Evolutionary conservation across 2,329 filamentous ascomycete genomes (phyloP), one percentile per base, ranked within the genome.

Genomic region (Penicillium sp.): DNA sequence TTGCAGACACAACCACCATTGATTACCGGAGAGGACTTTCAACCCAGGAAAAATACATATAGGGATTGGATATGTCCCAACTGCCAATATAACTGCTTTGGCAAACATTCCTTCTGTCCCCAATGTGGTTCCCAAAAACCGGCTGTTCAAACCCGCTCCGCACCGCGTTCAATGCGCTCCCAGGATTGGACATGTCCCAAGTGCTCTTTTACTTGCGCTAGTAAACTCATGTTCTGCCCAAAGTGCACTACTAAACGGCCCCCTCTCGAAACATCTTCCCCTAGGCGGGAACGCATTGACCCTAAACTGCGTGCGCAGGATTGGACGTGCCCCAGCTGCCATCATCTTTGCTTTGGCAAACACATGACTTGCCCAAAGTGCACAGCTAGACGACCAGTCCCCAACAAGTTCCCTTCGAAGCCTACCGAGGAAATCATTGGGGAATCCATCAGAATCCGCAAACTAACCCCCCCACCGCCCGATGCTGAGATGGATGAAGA

Each of bases 281-380:
- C 26, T 26, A 26, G 26, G 23, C n/a, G 26, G n/a, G 26, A 48
- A 19, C 52, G 17, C 19, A 17, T 21, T 7, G 38, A n/a, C 17
- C 17, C 13, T 9, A n/a, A 53, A 53, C n/a, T 30, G 30, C 41
- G 47, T 46, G 26, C n/a, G n/a, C 45, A 19, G n/a, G 66, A 74
- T 57, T 75, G 73, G 73, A 61, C 48, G 7, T 76, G 73, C 55
- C 71, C 72, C 3, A 58, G 64, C 13, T 76, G 73, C 45, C 35
- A 61, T 35, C 64, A 63, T 44, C 15, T 21, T 17, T 70, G 67
- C 29, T 71, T 67, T 48, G 69, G 66, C 7, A 69, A 62, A 29
- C 60, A 68, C 46, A 53, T 5, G 8, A 49, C 57, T 35, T 78
- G 76, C 50, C 71, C 71, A 7, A 62, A 63, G 55, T 78, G 76